These are phyloP conservation scores for Striga hermonthica DNA, from an alignment of 305 asterid genomes.

Conservation along the genomic window DNA sequence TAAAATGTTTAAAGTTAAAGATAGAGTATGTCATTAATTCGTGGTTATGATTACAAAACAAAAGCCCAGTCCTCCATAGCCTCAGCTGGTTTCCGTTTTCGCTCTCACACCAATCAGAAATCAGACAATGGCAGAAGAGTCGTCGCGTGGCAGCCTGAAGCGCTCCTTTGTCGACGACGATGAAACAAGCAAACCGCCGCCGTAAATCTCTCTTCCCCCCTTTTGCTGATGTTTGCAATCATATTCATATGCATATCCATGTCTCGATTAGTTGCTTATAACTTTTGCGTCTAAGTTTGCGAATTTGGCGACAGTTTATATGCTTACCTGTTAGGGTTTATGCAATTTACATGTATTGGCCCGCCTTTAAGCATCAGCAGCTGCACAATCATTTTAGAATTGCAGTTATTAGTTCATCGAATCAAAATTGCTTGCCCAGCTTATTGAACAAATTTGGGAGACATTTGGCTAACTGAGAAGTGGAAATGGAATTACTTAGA, in stretches of 20 bases:
- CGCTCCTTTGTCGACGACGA: slow-evolving; percentile 65
- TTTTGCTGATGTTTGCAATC: slow-evolving; percentile 1
- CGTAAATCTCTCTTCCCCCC: slow-evolving; percentile 36
- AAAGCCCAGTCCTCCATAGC: slow-evolving; percentile 11
- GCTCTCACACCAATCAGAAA: slow-evolving; percentile 14
- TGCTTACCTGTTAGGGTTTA: slow-evolving; percentile 32
- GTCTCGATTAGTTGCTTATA: neutral
- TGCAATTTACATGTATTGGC: slow-evolving; percentile 16
- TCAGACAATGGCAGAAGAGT: slow-evolving; percentile 52
- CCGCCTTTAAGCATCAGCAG: slow-evolving; percentile 3
- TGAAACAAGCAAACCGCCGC: slow-evolving; percentile 46
- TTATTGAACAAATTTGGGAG: neutral
- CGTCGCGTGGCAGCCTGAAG: slow-evolving; percentile 50
- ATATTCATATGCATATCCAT: slow-evolving; percentile 8
- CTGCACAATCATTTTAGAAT: slow-evolving; percentile 8
- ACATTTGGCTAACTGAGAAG: slow-evolving; percentile 23
- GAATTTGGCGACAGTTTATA: slow-evolving; percentile 19
- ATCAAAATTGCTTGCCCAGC: neutral
- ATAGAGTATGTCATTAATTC: too few relatives aligned
- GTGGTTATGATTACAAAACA: neutral
- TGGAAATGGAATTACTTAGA: slow-evolving; percentile 9
- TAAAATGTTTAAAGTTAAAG: too few relatives aligned
- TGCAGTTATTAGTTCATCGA: slow-evolving; percentile 6
- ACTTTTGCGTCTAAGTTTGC: slow-evolving; percentile 19
- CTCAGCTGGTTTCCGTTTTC: neutral